Evolutionary conservation across 768 basidiomycete genomes (phyloP), one percentile per base, ranked within the genome.

Genomic region (Amanita inopinata): DNA sequence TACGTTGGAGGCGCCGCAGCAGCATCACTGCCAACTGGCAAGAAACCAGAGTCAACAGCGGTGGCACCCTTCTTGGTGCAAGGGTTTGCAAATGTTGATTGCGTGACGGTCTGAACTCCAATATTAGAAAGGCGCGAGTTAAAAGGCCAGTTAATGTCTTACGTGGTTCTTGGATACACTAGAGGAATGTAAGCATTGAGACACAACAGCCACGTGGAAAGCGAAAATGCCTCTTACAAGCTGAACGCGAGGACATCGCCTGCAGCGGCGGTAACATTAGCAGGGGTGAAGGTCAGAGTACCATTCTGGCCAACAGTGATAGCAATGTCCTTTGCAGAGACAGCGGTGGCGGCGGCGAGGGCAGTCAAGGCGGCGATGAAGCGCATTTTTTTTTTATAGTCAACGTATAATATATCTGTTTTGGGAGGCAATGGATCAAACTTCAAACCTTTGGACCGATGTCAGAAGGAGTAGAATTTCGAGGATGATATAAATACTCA

Each of bases 41-140:
- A 59, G 66, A 73, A 80, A 27, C 73, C 75, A 11, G 77, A 78
- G 59, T 73, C 64, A 34, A 70, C 55, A 30, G 72, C 74, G 12
- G 64, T 56, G 2, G 59, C 59, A 19, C 59, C 61, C 48, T 62
- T 48, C 45, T 57, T 50, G 2, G 54, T 49, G 56, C 80, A 82
- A 17, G 80, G 80, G 35, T 46, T 50, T 28, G 67, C 61, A 49
- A 82, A 80, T 30, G 73, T 71, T 7, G 76, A 79, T 56, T 79
- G 74, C 4, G 77, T 78, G 35, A 75, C 71, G 14, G 74, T 69
- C 73, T 78, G 40, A 22, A 33, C 4, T 6, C 24, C 1, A 7
- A 24, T 44, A 30, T 32, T 11, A 33, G 15, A 20, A 18, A 32
- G n/a, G n/a, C n/a, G n/a, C n/a, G n/a, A n/a, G n/a, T n/a, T n/a